phyloP scores from a whole-genome alignment of 2,329 filamentous ascomycete species.

The Colletotrichum filicis region DNA sequence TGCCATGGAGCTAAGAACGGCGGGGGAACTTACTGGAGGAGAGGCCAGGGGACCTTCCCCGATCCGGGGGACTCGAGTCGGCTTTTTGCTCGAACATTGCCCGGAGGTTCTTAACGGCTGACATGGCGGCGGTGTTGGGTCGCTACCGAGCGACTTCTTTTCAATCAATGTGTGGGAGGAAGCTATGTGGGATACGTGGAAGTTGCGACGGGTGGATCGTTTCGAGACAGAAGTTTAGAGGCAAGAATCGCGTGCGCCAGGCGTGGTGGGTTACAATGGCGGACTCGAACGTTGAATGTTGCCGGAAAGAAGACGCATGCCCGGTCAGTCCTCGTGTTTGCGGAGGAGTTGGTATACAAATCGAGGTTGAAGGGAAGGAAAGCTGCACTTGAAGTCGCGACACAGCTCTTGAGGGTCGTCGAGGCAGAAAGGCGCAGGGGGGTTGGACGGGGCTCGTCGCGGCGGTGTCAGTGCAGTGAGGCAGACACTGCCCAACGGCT shows the following conservation, averaged over 20 bases:
- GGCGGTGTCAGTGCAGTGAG: slow-evolving; percentile 15
- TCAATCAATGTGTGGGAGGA: slow-evolving; percentile 2
- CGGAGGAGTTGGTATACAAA: background rate
- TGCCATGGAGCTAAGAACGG: background rate
- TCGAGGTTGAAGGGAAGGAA: background rate
- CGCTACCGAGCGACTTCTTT: slow-evolving; percentile 9
- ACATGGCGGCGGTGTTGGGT: slow-evolving; percentile 60
- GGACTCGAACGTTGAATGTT: slow-evolving; percentile 6
- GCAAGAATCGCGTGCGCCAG: slow-evolving; percentile 3
- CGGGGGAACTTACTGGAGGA: slow-evolving; percentile 50
- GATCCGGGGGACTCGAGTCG: slow-evolving; percentile 72
- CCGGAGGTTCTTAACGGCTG: slow-evolving; percentile 78
- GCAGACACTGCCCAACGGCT: background rate
- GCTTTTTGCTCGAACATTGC: slow-evolving; percentile 84
- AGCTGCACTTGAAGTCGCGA: background rate
- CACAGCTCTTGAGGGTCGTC: slow-evolving; percentile 13
- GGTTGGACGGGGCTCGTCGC: background rate
- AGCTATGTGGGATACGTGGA: slow-evolving; percentile 9
- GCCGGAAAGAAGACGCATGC: slow-evolving; percentile 25
- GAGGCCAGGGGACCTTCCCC: slow-evolving; percentile 74
- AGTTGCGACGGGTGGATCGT: slow-evolving; percentile 15
- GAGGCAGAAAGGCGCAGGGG: background rate
- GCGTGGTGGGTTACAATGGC: slow-evolving; percentile 1
- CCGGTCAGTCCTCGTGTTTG: background rate
- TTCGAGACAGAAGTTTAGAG: background rate